These are phyloP conservation scores for Capronia epimyces DNA, from an alignment of 2,329 filamentous ascomycete species.

Conservation along the genomic window DNA sequence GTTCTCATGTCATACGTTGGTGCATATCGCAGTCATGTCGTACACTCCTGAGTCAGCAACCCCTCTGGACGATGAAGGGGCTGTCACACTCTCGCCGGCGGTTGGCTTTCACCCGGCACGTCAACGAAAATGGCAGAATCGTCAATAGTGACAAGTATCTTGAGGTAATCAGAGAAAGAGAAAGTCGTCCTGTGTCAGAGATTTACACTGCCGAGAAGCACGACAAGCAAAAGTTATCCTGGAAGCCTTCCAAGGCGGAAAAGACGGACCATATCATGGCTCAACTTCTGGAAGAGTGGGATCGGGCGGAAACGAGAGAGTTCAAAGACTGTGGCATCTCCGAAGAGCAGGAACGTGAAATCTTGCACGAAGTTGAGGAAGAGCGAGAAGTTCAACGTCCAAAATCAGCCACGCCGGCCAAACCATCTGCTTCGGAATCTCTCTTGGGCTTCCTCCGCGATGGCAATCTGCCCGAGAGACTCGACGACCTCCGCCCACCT, in stretches of 20 bases:
- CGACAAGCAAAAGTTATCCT: neutral
- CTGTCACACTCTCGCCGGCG: slow-evolving; percentile 43
- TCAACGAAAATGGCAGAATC: neutral
- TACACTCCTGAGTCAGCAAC: slow-evolving; percentile 47
- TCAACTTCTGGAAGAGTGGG: slow-evolving; percentile 35
- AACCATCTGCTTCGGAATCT: slow-evolving; percentile 38
- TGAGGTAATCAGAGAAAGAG: slow-evolving; percentile 50
- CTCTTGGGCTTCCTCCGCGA: slow-evolving; percentile 40
- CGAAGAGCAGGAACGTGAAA: slow-evolving; percentile 63
- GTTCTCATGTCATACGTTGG: slow-evolving; percentile 55
- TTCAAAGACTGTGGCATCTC: slow-evolving; percentile 42
- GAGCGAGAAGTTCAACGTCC: slow-evolving; percentile 54
- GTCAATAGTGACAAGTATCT: slow-evolving; percentile 7
- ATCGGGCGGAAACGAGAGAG: slow-evolving; percentile 34
- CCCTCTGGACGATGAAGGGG: slow-evolving; percentile 59
- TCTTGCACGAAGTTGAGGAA: slow-evolving; percentile 58
- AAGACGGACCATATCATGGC: slow-evolving; percentile 30
- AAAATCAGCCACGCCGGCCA: slow-evolving; percentile 41
- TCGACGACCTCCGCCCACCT: slow-evolving; percentile 41
- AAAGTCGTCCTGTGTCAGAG: slow-evolving; percentile 48
- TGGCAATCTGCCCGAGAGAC: slow-evolving; percentile 33
- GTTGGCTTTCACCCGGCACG: neutral
- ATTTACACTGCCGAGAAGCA: slow-evolving; percentile 45
- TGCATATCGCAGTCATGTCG: slow-evolving; percentile 53
- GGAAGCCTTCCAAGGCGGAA: slow-evolving; percentile 19